phyloP scores from a whole-genome alignment of 2,329 filamentous ascomycete species.

The Talaromyces funiculosus region DNA sequence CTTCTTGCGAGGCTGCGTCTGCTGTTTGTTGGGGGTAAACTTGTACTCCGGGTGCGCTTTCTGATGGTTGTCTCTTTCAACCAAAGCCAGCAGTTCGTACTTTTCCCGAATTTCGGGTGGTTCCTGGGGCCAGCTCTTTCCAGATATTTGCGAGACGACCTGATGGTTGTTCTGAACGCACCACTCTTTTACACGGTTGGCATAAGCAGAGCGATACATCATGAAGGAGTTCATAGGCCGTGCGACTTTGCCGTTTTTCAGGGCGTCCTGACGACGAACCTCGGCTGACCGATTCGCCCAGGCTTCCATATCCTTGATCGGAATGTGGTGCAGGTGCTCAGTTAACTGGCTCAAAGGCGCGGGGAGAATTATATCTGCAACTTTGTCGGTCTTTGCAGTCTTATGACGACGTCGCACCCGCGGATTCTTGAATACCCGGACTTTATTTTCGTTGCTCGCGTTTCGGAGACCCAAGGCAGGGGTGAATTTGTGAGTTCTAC shows the following conservation, averaged over 20 bases:
- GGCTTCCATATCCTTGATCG: conserved; percentile 69
- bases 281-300: conserved; percentile 70
- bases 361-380: conserved; percentile 11
- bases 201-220: conserved; percentile 90
- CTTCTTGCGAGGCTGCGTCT: conserved; percentile 47
- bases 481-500: conserved; percentile 6
- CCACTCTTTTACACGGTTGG: conserved; percentile 76
- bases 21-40: conserved; percentile 75
- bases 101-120: conserved; percentile 63
- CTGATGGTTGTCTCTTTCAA: conserved; percentile 79
- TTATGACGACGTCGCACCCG: conserved; percentile 18
- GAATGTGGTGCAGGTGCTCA: conserved; percentile 38
- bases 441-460: conserved; percentile 13
- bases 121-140: conserved; percentile 79
- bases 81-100: conserved; percentile 71
- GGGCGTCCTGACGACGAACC: conserved; percentile 61
- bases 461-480: conserved; percentile 8
- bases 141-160: conserved; percentile 80
- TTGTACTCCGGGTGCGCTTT: conserved; percentile 87
- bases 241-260: conserved; percentile 72
- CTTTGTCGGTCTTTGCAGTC: conserved; percentile 14
- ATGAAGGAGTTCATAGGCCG: conserved; percentile 98
- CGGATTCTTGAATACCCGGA: conserved; percentile 17
- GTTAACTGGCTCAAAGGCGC: conserved; percentile 21
- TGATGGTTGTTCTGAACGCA: conserved; percentile 89